Evolutionary conservation across 352 stramenopile genomes (phyloP).

Genomic region (Phytophthora sojae): DNA sequence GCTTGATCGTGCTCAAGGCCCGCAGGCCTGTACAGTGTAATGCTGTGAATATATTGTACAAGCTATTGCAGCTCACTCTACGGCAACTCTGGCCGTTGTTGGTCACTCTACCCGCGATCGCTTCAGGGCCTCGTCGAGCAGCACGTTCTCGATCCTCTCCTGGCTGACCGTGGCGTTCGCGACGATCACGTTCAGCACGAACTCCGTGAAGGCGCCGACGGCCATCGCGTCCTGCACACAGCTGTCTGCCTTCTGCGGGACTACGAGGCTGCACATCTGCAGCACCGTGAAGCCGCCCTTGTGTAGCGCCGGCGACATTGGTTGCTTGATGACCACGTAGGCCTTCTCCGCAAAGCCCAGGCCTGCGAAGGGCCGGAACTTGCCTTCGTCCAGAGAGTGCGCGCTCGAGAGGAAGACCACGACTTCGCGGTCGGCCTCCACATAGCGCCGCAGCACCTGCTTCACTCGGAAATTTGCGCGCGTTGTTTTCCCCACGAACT

Average conservation of each 20-base stretch:
- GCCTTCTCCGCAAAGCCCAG: constrained; percentile 39
- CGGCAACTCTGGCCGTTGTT: background rate
- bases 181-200: constrained; percentile 41
- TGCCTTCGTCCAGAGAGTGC: constrained; percentile 31
- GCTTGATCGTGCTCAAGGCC: too few relatives aligned
- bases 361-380: constrained; percentile 20
- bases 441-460: constrained; percentile 48
- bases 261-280: constrained; percentile 39
- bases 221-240: constrained; percentile 14
- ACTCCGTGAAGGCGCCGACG: constrained; percentile 33
- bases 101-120: background rate
- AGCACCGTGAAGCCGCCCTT: constrained; percentile 28
- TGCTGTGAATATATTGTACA: too few relatives aligned
- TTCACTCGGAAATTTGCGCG: constrained; percentile 56
- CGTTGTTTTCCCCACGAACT: constrained; percentile 55
- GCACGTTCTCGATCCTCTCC: constrained; percentile 60
- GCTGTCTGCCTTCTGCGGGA: constrained; percentile 28
- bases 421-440: constrained; percentile 19
- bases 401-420: constrained; percentile 34
- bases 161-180: constrained; percentile 43
- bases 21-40: too few relatives aligned
- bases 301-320: constrained; percentile 7
- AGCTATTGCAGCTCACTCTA: background rate
- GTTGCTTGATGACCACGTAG: constrained; percentile 35
- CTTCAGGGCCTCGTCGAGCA: constrained; percentile 31